phyloP scores from a whole-genome alignment of 1,284 basidiomycete genomes.

The Phlebopus sp. region DNA sequence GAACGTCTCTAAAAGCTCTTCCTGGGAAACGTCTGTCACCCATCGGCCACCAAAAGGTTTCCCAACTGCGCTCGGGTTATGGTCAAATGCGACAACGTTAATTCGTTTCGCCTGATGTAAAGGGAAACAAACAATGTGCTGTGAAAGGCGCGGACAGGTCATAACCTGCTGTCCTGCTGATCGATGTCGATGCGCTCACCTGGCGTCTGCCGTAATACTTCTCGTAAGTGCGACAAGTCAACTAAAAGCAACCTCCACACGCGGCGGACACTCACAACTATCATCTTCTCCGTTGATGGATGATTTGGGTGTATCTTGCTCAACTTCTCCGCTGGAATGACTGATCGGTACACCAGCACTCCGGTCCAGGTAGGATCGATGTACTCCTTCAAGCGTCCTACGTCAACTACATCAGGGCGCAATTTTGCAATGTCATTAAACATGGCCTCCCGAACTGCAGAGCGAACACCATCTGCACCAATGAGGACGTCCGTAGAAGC shows the following conservation, averaged over 20 bases:
- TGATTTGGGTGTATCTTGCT: constrained; percentile 32
- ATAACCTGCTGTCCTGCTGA: too few species aligned
- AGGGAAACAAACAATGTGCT: constrained; percentile 43
- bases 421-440: constrained; percentile 3
- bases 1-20: constrained; percentile 31
- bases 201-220: constrained; percentile 44
- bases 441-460: constrained; percentile 1
- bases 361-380: constrained; percentile 40
- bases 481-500: constrained; percentile 30
- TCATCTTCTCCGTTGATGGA: constrained; percentile 33
- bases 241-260: not conserved
- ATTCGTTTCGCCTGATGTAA: constrained; percentile 38
- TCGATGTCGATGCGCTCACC: too few species aligned
- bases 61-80: constrained; percentile 35
- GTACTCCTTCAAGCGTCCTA: not conserved
- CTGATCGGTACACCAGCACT: constrained; percentile 37
- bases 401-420: not conserved
- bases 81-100: constrained; percentile 41
- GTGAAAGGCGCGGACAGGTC: too few species aligned
- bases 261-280: constrained; percentile 30
- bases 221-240: constrained; percentile 2
- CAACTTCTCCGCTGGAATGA: constrained; percentile 37
- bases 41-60: constrained; percentile 33
- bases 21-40: constrained; percentile 27
- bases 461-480: constrained; percentile 18